Evolutionary conservation across 768 basidiomycete species (phyloP), one percentile per base, ranked within the genome.

Genomic region (Termitomyces sp.): DNA sequence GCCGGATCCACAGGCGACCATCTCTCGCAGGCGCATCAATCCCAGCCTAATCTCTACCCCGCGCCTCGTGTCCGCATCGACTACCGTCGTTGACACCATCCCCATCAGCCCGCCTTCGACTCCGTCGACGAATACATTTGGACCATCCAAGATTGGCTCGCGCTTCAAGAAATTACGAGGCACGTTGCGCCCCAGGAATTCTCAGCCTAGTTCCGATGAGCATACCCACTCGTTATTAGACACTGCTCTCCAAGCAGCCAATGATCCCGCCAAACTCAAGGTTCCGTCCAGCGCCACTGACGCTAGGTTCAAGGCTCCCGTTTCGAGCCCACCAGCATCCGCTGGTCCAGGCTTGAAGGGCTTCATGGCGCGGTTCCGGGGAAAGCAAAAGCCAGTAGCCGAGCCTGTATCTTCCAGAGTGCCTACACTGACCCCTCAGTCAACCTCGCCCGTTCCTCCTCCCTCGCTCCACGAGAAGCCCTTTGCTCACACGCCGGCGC

Each of bases 351-450:
- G 89, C 23, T 67, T 93, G 28, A 89, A 84, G 70, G 87, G 90
- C 14, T 87, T 93, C 71, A 91, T 93, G 82, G 83, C 89, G 32
- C 84, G 88, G 33, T 89, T 93, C 69, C 81, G 89, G 40, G 71
- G 74, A 36, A 81, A 79, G 61, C 80, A 79, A 60, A 77, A 76
- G 56, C 69, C 77, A 26, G 66, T 72, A 49, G 67, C 69, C 12
- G 78, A 78, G 61, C 60, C 68, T 28, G 66, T 72, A 1, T 57
- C 67, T 40, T 66, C 71, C 16, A 62, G 69, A 38, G 74, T 74
- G 40, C 65, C 61, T n/a, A 65, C 64, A 13, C 49, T 59, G 16
- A 65, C 70, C 10, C 72, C 76, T 6, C 72, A 73, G n/a, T 67
- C 71, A 30, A 66, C 63, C 7, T 61, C 67, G 33, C 66, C 72